Percentiles rank a stretch among this genome's conserved stretches.
Conservation (phyloP, 108 stramenopile species). For the Hondaea fermentalgiana region DNA sequence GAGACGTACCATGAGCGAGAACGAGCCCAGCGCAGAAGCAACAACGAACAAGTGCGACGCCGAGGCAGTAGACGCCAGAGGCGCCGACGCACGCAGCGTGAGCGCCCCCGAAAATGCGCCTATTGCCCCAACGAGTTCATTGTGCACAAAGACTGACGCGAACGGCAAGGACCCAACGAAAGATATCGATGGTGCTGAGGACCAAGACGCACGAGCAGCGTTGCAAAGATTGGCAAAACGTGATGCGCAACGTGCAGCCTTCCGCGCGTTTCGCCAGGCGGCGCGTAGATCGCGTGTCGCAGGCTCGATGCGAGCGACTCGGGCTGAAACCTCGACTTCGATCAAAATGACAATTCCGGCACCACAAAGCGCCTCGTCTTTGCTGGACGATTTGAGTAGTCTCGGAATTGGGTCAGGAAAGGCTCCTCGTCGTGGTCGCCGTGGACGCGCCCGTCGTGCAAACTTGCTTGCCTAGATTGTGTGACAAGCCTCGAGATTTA, state of each 20-base stretch:
- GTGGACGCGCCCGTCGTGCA: neutral
- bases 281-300: neutral
- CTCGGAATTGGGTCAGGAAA: neutral
- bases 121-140: too few species aligned
- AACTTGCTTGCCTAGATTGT: neutral
- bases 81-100: too few species aligned
- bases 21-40: too few species aligned
- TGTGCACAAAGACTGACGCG: too few species aligned
- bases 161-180: too few species aligned
- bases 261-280: neutral
- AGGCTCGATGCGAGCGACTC: neutral
- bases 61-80: too few species aligned
- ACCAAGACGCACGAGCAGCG: neutral
- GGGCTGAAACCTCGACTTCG: neutral
- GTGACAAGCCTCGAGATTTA: too few species aligned
- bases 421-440: neutral
- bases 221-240: neutral
- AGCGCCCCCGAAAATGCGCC: too few species aligned
- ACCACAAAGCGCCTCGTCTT: neutral
- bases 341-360: neutral
- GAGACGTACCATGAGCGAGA: too few species aligned
- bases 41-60: too few species aligned
- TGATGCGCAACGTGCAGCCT: neutral
- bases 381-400: neutral
- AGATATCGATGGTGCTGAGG: too few species aligned